These are phyloP conservation scores for Scleroderma citrinum DNA, from an alignment of 768 basidiomycete genomes.

Conservation along the genomic window DNA sequence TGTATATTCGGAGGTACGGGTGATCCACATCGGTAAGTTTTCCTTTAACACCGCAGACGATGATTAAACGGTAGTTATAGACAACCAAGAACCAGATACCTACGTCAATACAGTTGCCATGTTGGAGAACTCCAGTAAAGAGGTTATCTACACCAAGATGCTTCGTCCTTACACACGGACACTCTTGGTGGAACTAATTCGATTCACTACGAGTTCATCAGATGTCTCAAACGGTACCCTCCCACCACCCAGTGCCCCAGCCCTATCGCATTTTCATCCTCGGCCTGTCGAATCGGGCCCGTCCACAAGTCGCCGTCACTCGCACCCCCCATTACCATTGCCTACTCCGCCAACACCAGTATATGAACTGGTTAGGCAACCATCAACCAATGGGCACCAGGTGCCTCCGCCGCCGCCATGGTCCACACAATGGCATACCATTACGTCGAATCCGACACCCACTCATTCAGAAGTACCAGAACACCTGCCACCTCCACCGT, in stretches of 20 bases:
- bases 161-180: constrained; percentile 59
- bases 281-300: constrained; percentile 24
- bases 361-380: constrained; percentile 26
- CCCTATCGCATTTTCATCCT: constrained; percentile 10
- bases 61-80: constrained; percentile 21
- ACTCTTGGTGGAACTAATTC: constrained; percentile 68
- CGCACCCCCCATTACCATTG: constrained; percentile 25
- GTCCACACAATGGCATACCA: constrained; percentile 28
- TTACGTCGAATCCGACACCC: constrained; percentile 9
- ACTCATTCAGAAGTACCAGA: constrained; percentile 23
- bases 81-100: constrained; percentile 45
- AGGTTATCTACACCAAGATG: constrained; percentile 64
- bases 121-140: constrained; percentile 68
- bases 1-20: constrained; percentile 70
- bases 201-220: constrained; percentile 31
- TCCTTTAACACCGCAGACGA: constrained; percentile 1
- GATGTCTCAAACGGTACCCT: constrained; percentile 16
- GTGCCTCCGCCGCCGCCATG: constrained; percentile 31
- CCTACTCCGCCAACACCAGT: constrained; percentile 31
- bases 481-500: constrained; percentile 3
- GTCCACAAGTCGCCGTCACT: constrained; percentile 23
- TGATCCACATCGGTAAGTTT: constrained; percentile 53
- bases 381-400: constrained; percentile 28
- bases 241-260: constrained; percentile 11
- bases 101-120: constrained; percentile 72